Evolutionary conservation across 2,329 filamentous ascomycete species (phyloP).

Genomic region (Colletotrichum nymphaeae): DNA sequence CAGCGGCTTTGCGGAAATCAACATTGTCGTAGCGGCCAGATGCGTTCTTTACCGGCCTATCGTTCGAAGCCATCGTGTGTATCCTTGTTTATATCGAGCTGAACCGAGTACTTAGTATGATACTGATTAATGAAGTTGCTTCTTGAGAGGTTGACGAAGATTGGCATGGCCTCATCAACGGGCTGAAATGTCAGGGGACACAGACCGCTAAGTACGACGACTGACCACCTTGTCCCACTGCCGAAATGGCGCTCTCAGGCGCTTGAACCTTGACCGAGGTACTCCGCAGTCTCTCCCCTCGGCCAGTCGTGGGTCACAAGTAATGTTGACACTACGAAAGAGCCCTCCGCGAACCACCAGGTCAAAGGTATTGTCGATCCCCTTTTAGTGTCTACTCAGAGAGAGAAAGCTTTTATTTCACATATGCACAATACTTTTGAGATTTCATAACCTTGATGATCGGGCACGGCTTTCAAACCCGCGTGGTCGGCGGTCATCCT

Average conservation of each 20-base stretch:
- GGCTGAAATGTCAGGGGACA: background rate
- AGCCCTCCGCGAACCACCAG: background rate
- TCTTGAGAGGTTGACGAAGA: background rate
- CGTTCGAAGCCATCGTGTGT: slow-evolving; percentile 34
- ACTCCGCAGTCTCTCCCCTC: background rate
- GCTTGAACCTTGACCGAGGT: background rate
- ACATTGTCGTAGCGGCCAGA: slow-evolving; percentile 54
- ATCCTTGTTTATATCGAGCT: background rate
- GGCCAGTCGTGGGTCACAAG: background rate
- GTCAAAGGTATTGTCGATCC: background rate
- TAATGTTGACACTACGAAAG: background rate
- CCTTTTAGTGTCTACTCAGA: no score
- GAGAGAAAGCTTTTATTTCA: no score
- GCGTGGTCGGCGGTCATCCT: slow-evolving; percentile 34
- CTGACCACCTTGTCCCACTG: background rate
- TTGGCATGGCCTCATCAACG: no score
- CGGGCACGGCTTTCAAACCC: background rate
- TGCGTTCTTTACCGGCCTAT: slow-evolving; percentile 48
- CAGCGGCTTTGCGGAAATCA: slow-evolving; percentile 52
- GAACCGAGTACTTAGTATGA: background rate
- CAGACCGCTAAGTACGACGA: background rate
- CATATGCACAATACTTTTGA: background rate
- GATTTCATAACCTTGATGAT: background rate
- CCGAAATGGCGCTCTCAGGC: background rate
- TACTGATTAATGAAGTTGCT: no score